These are phyloP conservation scores for Aspergillus steynii DNA, from an alignment of 495 filamentous ascomycete species.

Conservation along the genomic window DNA sequence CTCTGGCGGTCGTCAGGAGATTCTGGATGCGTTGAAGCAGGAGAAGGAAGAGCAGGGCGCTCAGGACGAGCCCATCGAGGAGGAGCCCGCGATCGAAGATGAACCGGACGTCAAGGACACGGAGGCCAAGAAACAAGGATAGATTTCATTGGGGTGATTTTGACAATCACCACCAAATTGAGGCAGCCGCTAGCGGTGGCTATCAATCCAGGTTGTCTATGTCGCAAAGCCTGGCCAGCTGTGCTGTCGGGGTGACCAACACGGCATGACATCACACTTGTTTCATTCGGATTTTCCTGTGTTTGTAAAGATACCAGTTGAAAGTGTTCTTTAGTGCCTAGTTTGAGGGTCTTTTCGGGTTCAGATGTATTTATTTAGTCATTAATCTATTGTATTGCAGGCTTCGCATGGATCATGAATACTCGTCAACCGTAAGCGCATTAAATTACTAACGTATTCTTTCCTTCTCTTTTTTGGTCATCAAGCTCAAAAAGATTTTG, in stretches of 20 bases:
- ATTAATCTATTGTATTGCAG: background rate
- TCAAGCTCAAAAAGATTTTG: slow-evolving; percentile 1
- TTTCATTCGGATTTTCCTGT: background rate
- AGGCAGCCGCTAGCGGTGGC: background rate
- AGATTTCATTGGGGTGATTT: background rate
- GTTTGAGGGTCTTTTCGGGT: slow-evolving; percentile 6
- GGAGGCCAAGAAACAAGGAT: slow-evolving; percentile 7
- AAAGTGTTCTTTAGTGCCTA: slow-evolving; percentile 4
- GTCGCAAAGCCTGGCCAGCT: background rate
- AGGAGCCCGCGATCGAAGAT: slow-evolving; percentile 26
- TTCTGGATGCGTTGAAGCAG: slow-evolving; percentile 28
- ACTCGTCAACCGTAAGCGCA: background rate
- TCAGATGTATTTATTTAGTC: background rate
- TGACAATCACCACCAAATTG: background rate
- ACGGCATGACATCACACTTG: background rate
- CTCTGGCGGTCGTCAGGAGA: slow-evolving; percentile 25
- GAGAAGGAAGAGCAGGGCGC: slow-evolving; percentile 26
- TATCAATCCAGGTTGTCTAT: background rate
- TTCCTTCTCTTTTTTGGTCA: slow-evolving; percentile 2
- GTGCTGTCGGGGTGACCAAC: background rate
- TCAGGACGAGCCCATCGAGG: slow-evolving; percentile 29
- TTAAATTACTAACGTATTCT: background rate
- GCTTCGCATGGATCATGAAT: background rate
- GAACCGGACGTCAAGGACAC: slow-evolving; percentile 11
- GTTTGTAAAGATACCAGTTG: slow-evolving; percentile 10